These are phyloP conservation scores for Eucalyptus regnans DNA, from an alignment of 345 rosid genomes.

Conservation along the genomic window DNA sequence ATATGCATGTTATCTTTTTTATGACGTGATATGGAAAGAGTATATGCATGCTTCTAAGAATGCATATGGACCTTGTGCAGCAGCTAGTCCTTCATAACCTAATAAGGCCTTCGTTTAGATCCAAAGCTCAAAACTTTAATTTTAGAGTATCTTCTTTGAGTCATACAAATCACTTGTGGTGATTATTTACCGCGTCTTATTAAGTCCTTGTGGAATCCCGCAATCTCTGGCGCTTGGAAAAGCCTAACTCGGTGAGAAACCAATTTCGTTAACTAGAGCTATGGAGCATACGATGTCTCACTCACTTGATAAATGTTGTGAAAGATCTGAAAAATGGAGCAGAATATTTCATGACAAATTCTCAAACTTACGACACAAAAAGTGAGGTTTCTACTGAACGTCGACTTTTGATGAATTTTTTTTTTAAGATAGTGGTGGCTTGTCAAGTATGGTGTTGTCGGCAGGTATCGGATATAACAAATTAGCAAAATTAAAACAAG, in stretches of 20 bases:
- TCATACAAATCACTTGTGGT: neutral
- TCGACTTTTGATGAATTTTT: neutral
- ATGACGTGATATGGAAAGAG: neutral
- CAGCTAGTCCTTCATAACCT: neutral
- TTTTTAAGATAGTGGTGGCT: neutral
- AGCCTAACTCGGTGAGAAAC: neutral
- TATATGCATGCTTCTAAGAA: neutral
- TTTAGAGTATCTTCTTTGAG: neutral
- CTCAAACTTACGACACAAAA: neutral
- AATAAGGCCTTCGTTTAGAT: neutral
- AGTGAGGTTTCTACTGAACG: neutral
- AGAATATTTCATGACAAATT: neutral
- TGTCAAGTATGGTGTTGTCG: neutral
- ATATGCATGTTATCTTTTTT: neutral
- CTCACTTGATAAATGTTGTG: neutral
- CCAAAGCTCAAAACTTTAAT: neutral
- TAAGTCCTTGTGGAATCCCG: neutral
- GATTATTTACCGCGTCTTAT: neutral
- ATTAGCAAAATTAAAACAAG: neutral
- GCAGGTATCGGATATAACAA: neutral
- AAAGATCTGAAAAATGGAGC: neutral
- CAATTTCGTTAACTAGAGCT: neutral
- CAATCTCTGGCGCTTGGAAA: neutral
- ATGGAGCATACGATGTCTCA: neutral
- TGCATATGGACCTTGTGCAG: neutral